Percentiles rank a stretch among this genome's conserved stretches.
These are phyloP conservation scores for Lactarius vividus DNA, from an alignment of 768 basidiomycete species.

Conservation along the genomic window DNA sequence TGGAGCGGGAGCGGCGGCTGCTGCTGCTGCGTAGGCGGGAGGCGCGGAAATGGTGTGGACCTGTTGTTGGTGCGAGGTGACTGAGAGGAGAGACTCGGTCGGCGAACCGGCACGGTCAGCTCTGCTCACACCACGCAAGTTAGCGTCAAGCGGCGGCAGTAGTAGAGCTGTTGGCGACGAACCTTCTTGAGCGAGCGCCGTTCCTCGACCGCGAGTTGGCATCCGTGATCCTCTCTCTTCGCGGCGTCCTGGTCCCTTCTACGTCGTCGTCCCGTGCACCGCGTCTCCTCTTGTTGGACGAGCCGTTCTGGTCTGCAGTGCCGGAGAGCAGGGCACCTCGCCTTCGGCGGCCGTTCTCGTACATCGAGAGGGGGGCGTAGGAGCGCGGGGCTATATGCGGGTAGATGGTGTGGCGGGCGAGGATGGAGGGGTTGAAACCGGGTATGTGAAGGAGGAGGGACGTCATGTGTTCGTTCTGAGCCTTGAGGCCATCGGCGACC, in stretches of 20 bases:
- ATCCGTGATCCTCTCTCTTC: constrained; percentile 56
- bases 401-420: constrained; percentile 66
- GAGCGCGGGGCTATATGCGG: constrained; percentile 72
- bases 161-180: constrained; percentile 31
- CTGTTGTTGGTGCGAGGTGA: constrained; percentile 58
- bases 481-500: constrained; percentile 83
- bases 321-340: constrained; percentile 53
- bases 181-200: constrained; percentile 62
- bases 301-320: constrained; percentile 53
- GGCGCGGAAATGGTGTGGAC: constrained; percentile 12
- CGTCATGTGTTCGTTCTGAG: constrained; percentile 58
- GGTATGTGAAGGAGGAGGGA: constrained; percentile 62
- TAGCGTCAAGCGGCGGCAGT: background rate
- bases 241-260: constrained; percentile 59
- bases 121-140: constrained; percentile 36
- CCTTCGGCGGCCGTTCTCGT: constrained; percentile 60
- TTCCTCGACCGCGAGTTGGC: constrained; percentile 48
- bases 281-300: constrained; percentile 60
- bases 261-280: constrained; percentile 60
- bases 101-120: constrained; percentile 66
- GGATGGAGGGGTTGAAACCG: constrained; percentile 53
- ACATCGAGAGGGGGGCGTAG: constrained; percentile 57
- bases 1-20: constrained; percentile 29
- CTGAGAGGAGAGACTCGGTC: constrained; percentile 69
- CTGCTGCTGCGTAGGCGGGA: constrained; percentile 29